Conservation (phyloP, 179 eudicot species). For the Pouteria campechiana region DNA sequence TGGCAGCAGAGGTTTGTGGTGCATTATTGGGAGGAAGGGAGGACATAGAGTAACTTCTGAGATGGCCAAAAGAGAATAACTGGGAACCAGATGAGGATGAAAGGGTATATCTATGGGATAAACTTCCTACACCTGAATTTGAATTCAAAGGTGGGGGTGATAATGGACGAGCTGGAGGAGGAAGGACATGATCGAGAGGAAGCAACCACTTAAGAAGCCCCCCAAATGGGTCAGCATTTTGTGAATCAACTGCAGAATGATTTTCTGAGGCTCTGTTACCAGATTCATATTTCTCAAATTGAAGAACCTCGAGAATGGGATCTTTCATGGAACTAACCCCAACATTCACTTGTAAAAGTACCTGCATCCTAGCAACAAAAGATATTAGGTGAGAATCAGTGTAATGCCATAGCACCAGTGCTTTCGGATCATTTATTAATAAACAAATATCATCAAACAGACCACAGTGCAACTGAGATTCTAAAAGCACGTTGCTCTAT, state of each 20-base stretch:
- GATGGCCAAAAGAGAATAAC: conserved; percentile 74
- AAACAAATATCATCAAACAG: no score
- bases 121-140: conserved; percentile 25
- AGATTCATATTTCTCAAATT: conserved; percentile 72
- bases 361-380: conserved; percentile 96
- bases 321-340: conserved; percentile 65
- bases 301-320: conserved; percentile 88
- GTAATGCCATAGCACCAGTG: no score
- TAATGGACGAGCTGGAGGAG: conserved; percentile 40
- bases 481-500: no score
- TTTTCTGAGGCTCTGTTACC: conserved; percentile 20
- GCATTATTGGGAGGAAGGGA: conserved; percentile 62
- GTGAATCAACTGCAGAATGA: conserved; percentile 11
- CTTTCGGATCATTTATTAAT: no score
- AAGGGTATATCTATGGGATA: conserved; percentile 46
- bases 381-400: conserved; percentile 36
- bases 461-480: no score
- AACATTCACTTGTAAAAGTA: conserved; percentile 86
- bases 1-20: conserved; percentile 37
- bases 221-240: conserved; percentile 48
- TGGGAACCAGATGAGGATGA: conserved; percentile 68
- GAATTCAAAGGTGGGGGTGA: conserved; percentile 57
- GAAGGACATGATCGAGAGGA: conserved; percentile 71
- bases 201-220: conserved; percentile 87
- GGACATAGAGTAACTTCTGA: conserved; percentile 98